phyloP scores from a whole-genome alignment of 139 green algal genomes.

The Chlorella sorokiniana region DNA sequence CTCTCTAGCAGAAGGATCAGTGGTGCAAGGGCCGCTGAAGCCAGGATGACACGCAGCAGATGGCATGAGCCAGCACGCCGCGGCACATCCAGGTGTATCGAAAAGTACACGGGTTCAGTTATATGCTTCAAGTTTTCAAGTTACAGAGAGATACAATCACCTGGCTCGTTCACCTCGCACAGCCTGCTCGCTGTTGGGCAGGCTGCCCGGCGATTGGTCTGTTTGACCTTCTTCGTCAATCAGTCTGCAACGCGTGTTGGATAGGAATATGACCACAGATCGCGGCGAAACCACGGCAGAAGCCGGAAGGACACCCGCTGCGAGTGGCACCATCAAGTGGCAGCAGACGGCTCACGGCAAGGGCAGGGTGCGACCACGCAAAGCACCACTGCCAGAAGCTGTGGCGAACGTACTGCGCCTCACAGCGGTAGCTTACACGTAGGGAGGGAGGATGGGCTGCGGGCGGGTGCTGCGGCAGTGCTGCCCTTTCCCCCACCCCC shows the following conservation, averaged over 20 bases:
- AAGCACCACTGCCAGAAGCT: neutral
- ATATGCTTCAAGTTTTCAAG: neutral
- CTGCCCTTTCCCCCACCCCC: neutral
- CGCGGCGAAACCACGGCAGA: neutral
- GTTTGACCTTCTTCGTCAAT: too few relatives aligned
- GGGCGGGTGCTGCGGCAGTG: neutral
- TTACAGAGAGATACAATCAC: too few relatives aligned
- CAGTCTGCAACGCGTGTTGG: too few relatives aligned
- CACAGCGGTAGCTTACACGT: slow-evolving; percentile 13
- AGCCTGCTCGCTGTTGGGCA: too few relatives aligned
- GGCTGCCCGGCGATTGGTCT: too few relatives aligned
- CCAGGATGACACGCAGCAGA: too few relatives aligned
- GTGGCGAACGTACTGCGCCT: slow-evolving; percentile 15
- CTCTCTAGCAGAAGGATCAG: neutral
- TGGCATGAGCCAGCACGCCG: too few relatives aligned
- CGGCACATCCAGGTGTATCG: too few relatives aligned
- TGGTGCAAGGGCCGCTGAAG: too few relatives aligned
- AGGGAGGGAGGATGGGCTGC: too few relatives aligned
- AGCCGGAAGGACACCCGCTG: neutral
- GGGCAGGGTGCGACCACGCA: slow-evolving; percentile 25
- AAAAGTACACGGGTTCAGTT: too few relatives aligned
- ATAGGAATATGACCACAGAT: neutral
- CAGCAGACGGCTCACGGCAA: slow-evolving; percentile 25
- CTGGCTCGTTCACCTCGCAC: too few relatives aligned
- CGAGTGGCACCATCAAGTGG: neutral